These are phyloP conservation scores for Pholiota microspora DNA, from an alignment of 768 basidiomycete genomes.

Conservation along the genomic window DNA sequence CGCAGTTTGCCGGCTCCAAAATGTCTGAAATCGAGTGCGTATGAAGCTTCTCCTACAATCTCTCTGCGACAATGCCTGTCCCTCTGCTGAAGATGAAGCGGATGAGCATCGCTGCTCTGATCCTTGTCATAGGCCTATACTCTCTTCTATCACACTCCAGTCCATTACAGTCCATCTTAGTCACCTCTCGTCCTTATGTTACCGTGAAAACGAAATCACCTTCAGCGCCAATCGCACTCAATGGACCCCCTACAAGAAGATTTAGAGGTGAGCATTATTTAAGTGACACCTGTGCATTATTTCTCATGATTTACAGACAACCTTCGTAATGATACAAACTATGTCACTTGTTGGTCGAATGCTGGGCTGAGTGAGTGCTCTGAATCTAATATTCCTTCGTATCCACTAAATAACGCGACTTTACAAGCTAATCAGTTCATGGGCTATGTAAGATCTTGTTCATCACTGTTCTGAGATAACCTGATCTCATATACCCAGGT, in stretches of 20 bases:
- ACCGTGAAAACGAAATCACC: no score
- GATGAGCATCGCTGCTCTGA: neutral
- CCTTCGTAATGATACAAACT: constrained; percentile 43
- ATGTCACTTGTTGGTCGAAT: constrained; percentile 54
- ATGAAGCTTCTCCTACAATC: no score
- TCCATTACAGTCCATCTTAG: neutral
- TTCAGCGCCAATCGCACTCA: no score
- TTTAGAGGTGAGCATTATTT: constrained; percentile 18
- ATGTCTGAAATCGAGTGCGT: no score
- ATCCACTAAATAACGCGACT: no score
- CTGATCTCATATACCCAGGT: constrained; percentile 24
- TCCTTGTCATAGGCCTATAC: neutral
- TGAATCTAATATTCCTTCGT: no score
- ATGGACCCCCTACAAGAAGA: constrained; percentile 5
- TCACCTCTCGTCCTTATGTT: no score
- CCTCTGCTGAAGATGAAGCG: neutral
- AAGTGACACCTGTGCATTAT: no score
- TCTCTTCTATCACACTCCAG: neutral
- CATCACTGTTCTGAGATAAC: neutral
- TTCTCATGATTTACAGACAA: constrained; percentile 18
- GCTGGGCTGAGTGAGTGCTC: constrained; percentile 49
- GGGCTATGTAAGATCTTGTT: constrained; percentile 22
- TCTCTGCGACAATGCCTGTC: no score
- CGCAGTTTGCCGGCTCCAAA: no score
- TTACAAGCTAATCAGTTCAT: constrained; percentile 34